phyloP scores from a whole-genome alignment of 2,329 filamentous ascomycete genomes.

The Helicocarpus griseus region DNA sequence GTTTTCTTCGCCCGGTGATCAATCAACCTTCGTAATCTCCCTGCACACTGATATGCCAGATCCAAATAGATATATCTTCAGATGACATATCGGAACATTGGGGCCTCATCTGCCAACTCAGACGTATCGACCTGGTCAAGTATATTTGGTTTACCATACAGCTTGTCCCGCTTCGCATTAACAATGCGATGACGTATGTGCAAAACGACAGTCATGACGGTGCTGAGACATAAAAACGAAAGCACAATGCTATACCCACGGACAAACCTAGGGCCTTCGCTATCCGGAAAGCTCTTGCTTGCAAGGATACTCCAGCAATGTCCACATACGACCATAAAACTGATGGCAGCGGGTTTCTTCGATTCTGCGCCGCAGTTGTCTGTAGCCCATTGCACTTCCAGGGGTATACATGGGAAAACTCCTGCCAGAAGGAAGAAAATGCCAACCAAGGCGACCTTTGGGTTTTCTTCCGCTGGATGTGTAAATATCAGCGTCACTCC shows the following conservation, averaged over 20 bases:
- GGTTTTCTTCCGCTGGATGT: conserved; percentile 8
- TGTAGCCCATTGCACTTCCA: conserved; percentile 11
- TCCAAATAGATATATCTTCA: not conserved
- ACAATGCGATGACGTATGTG: conserved; percentile 6
- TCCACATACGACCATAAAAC: conserved; percentile 10
- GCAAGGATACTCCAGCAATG: conserved; percentile 14
- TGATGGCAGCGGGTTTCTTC: conserved; percentile 11
- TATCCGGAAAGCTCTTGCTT: conserved; percentile 11
- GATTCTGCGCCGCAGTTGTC: conserved; percentile 12
- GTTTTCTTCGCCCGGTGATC: too few species aligned
- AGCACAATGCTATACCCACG: conserved; percentile 12
- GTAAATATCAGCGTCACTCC: conserved; percentile 5
- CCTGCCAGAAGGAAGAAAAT: conserved; percentile 10
- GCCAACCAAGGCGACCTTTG: conserved; percentile 8
- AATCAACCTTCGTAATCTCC: too few species aligned
- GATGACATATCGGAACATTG: conserved; percentile 11
- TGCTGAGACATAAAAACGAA: conserved; percentile 8
- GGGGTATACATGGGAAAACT: conserved; percentile 11
- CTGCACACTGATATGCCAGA: too few species aligned
- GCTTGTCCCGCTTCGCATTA: conserved; percentile 8
- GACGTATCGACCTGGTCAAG: conserved; percentile 9
- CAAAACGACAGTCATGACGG: conserved; percentile 5
- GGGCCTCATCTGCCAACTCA: conserved; percentile 9
- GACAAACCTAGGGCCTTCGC: conserved; percentile 5
- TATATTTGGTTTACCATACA: conserved; percentile 8